A percentile compares a stretch with the other conserved stretches of the same genome.
These are phyloP conservation scores for Gymnopilus dilepis DNA, from an alignment of 768 basidiomycete species.

Conservation along the genomic window DNA sequence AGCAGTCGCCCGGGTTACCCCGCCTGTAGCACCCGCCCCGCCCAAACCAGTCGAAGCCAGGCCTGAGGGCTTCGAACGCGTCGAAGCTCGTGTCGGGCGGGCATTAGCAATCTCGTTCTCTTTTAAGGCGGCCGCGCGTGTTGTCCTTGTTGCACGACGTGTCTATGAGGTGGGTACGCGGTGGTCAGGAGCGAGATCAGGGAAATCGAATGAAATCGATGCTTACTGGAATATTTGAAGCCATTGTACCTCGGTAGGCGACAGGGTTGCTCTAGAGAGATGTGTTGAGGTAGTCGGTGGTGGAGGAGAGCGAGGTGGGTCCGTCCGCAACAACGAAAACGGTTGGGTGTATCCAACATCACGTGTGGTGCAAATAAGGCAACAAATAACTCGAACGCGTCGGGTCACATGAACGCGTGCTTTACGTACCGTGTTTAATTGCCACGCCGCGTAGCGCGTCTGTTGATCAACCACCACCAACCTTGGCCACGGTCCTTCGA, in stretches of 20 bases:
- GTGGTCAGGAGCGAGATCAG: conserved; percentile 16
- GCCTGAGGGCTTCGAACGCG: conserved; percentile 65
- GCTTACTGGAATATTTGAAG: conserved; percentile 53
- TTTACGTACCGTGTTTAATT: conserved; percentile 24
- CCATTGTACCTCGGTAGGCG: conserved; percentile 41
- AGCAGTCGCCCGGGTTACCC: conserved; percentile 56
- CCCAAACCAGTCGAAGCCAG: conserved; percentile 45
- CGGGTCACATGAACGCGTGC: conserved; percentile 39
- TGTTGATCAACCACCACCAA: neutral
- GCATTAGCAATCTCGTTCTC: conserved; percentile 80
- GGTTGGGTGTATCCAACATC: conserved; percentile 43
- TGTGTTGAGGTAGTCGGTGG: conserved; percentile 20
- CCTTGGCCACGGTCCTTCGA: too few relatives aligned
- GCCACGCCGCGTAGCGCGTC: conserved; percentile 17
- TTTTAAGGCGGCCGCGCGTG: conserved; percentile 53
- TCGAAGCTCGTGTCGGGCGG: conserved; percentile 60
- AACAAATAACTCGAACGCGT: conserved; percentile 43
- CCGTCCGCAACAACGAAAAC: conserved; percentile 28
- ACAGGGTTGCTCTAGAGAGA: conserved; percentile 27
- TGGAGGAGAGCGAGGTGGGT: conserved; percentile 34
- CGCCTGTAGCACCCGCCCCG: conserved; percentile 37
- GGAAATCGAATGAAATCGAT: conserved; percentile 18
- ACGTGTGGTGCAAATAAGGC: conserved; percentile 41
- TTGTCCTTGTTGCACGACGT: conserved; percentile 69
- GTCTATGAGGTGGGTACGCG: conserved; percentile 47